Base-by-base conservation (phyloP, 1,139 yeast species). In the Suhomyces guaymorum region DNA sequence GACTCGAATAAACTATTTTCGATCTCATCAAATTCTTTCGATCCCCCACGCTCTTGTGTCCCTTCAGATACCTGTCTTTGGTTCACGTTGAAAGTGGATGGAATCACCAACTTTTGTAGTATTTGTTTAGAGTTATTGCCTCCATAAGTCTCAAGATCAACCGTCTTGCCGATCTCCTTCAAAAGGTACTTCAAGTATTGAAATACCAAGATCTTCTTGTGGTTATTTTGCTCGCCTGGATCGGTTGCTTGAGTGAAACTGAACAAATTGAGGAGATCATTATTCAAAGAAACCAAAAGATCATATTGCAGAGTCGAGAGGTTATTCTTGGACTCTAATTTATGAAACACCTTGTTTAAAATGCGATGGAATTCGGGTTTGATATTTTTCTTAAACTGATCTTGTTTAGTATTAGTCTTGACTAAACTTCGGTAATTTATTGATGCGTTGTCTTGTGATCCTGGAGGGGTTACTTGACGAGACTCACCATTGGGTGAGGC, bases 1-100 rank as follows among this genome's bases (percentile, higher is more conserved):
- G 73, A 61, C 31, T 64, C 71, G 30, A 70, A 51, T 24, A 70
- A 56, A 41, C 73, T 68, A 24, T 53, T 49, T 38, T 70, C 75
- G n/a, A 70, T 68, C 27, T 70, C 76, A 42, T 69, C 73, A 50
- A 70, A 62, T 26, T 62, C 50, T 4, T 38, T 31, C 2, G 30
- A 24, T 13, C 33, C 24, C 5, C 26, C 27, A 16, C 30, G 12
- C n/a, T 22, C 32, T 13, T 7, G 23, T 26, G 20, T 22, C 16
- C 13, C 18, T 3, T 38, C 36, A 4, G 37, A 26, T 7, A 15
- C 28, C 11, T 22, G 34, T 17, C 27, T 33, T 25, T 31, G 38
- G 15, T 17, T 22, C n/a, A 38, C 20, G 17, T 31, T 48, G 30
- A 63, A 51, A 29, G 50, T 60, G 6, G 71, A 65, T 0, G 75